Conservation (phyloP, 306 rosid species). For the Urtica urens region DNA sequence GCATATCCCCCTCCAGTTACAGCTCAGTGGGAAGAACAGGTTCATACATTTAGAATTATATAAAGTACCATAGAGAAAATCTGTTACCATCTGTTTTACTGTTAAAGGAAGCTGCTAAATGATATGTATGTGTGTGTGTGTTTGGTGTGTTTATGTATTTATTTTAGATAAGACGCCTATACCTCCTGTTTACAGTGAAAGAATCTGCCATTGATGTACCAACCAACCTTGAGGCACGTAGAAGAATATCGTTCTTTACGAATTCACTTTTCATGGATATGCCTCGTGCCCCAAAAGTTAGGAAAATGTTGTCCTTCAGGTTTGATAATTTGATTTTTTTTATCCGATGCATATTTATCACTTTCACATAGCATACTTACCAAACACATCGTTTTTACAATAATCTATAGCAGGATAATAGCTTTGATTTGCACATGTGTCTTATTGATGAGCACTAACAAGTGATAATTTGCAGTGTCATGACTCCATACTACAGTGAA, state of each 20-base stretch:
- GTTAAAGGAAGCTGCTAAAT: too few species aligned
- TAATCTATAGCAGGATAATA: background rate
- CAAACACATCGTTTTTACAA: background rate
- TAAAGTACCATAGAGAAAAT: background rate
- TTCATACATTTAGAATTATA: constrained; percentile 9
- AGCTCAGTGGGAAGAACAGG: constrained; percentile 99
- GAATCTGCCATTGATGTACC: constrained; percentile 87
- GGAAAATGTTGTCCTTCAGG: constrained; percentile 97
- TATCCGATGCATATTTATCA: too few species aligned
- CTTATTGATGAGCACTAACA: constrained; percentile 1
- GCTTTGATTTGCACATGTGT: constrained; percentile 8
- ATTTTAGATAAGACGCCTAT: constrained; percentile 73
- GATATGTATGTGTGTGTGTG: too few species aligned
- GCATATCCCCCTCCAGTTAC: constrained; percentile 67
- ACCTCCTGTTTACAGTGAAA: constrained; percentile 70
- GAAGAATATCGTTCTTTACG: constrained; percentile 87
- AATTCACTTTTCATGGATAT: constrained; percentile 94
- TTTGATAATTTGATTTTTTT: too few species aligned
- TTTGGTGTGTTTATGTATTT: too few species aligned
- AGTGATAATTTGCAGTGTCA: constrained; percentile 41
- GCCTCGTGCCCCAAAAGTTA: constrained; percentile 96
- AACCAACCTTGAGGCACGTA: constrained; percentile 90
- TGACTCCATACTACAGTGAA: constrained; percentile 97
- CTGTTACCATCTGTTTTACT: too few species aligned
- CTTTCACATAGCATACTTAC: too few species aligned